Conservation (phyloP, 179 eudicot genomes). For the Beta corolliflora region DNA sequence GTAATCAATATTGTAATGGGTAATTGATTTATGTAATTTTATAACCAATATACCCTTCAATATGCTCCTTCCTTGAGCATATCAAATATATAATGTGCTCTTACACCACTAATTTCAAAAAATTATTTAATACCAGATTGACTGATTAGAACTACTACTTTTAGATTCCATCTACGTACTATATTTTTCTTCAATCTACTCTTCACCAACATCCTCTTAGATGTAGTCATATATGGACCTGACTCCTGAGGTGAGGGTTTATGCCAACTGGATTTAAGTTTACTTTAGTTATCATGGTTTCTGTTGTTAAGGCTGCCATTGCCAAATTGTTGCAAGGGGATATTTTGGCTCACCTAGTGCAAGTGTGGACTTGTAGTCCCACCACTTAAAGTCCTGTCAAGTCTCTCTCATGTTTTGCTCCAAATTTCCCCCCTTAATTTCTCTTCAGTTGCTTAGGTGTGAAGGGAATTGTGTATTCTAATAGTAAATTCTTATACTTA, state of each 20-base stretch:
- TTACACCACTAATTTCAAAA: not conserved
- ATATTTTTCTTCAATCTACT: not conserved
- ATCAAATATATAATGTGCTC: not conserved
- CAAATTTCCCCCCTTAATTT: not conserved
- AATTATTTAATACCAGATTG: not conserved
- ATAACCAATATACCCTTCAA: not conserved
- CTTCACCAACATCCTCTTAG: not conserved
- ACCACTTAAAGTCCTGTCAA: not conserved
- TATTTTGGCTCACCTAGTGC: not conserved
- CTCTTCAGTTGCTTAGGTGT: not conserved
- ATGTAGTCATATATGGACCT: not conserved
- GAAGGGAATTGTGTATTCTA: not conserved
- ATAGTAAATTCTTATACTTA: not conserved
- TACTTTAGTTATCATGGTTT: not conserved
- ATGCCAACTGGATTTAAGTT: not conserved
- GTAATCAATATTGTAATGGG: not conserved
- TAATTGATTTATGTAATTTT: not conserved
- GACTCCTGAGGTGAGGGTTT: slow-evolving; percentile 2
- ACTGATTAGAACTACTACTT: no score
- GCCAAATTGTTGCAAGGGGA: not conserved
- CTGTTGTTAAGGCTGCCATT: not conserved
- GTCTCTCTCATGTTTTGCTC: slow-evolving; percentile 3
- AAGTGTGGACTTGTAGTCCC: slow-evolving; percentile 10
- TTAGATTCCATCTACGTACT: not conserved
- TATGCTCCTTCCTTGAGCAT: not conserved